Percentiles rank a stretch among this genome's conserved stretches.
Evolutionary conservation across 2,329 filamentous ascomycete genomes (phyloP).

Genomic region (Fusarium cyanostomum): DNA sequence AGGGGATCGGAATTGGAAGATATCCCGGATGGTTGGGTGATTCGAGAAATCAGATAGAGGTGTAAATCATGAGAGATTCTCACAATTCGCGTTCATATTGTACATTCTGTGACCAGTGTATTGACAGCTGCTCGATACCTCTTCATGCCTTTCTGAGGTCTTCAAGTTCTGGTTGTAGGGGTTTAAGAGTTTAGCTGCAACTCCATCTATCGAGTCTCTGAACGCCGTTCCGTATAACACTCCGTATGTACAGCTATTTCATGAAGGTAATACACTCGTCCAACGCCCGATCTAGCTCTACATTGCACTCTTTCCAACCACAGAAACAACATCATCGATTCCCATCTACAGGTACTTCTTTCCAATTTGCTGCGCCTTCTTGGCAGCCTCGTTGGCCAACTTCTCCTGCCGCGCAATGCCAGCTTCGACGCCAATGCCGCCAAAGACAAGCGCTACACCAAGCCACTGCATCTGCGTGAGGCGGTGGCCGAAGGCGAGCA

Average conservation of each 20-base stretch:
- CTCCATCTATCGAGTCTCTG: no score
- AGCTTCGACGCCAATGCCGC: conserved; percentile 92
- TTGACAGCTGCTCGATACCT: no score
- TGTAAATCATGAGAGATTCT: conserved; percentile 28
- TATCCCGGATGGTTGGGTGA: conserved; percentile 11
- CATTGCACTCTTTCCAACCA: neutral
- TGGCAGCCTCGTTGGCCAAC: conserved; percentile 76
- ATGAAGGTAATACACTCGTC: neutral
- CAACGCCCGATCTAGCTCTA: neutral
- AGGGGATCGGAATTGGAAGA: conserved; percentile 21
- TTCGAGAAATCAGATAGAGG: conserved; percentile 15
- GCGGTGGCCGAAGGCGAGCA: conserved; percentile 91
- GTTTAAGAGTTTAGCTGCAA: no score
- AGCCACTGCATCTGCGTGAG: conserved; percentile 92
- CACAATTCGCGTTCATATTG: neutral
- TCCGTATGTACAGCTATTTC: neutral
- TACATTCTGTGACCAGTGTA: neutral
- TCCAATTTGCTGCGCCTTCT: conserved; percentile 48
- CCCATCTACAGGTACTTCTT: conserved; percentile 47
- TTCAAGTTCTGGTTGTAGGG: no score
- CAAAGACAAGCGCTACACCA: conserved; percentile 92
- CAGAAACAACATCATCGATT: neutral
- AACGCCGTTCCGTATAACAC: no score
- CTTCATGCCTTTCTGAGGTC: no score
- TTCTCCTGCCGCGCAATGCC: conserved; percentile 85